Conservation (phyloP, 768 basidiomycete species). For the Omphalotus guepiniiformis region DNA sequence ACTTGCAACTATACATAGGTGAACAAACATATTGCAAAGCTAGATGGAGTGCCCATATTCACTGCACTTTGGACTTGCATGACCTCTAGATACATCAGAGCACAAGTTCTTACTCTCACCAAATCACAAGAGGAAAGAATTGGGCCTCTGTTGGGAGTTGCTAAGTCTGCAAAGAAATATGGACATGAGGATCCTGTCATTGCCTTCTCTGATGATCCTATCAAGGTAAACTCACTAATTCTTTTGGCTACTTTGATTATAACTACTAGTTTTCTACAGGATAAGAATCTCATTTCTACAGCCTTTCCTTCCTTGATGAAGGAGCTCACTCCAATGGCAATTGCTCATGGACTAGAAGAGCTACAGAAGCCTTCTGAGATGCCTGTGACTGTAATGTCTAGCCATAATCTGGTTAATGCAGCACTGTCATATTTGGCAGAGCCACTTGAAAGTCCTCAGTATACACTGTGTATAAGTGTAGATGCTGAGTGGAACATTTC, state of each 20-base stretch:
- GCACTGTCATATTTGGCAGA: too few relatives aligned
- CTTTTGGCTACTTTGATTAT: background rate
- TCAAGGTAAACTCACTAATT: slow-evolving; percentile 8
- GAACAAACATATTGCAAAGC: too few relatives aligned
- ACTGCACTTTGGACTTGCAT: slow-evolving; percentile 23
- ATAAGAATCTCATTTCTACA: slow-evolving; percentile 1
- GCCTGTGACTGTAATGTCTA: too few relatives aligned
- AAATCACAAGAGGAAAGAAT: slow-evolving; percentile 17
- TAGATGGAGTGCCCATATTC: too few relatives aligned
- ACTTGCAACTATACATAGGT: too few relatives aligned
- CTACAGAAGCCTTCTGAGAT: too few relatives aligned
- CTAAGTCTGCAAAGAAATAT: slow-evolving; percentile 6
- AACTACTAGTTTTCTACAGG: background rate
- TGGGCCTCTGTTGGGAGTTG: slow-evolving; percentile 9
- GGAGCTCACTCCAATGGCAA: too few relatives aligned
- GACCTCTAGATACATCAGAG: slow-evolving; percentile 15
- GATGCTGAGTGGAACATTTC: slow-evolving; percentile 18
- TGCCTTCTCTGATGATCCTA: slow-evolving; percentile 11
- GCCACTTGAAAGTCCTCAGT: too few relatives aligned
- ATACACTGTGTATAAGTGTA: slow-evolving; percentile 5
- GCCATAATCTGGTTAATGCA: too few relatives aligned
- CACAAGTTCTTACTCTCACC: slow-evolving; percentile 18
- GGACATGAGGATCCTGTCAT: slow-evolving; percentile 5
- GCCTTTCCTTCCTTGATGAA: slow-evolving; percentile 11
- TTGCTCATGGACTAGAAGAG: too few relatives aligned